Evolutionary conservation across 371 early-diverging fungal species (phyloP).

Genomic region (Syncephalis plumigaleata): DNA sequence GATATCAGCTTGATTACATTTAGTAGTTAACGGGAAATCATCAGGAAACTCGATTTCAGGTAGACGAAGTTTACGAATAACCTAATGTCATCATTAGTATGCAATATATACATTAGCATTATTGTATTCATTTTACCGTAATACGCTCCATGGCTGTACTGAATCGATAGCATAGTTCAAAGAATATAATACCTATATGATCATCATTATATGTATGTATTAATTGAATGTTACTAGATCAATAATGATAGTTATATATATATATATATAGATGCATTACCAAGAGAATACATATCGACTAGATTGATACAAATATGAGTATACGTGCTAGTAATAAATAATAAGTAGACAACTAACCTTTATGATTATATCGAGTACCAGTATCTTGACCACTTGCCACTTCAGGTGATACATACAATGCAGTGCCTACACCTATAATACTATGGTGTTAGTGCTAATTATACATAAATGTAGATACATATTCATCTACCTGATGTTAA

Average conservation of each 20-base stretch:
- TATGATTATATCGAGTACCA: conserved; percentile 32
- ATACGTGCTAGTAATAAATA: too few relatives aligned
- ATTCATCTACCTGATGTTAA: conserved; percentile 5
- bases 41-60: conserved; percentile 53
- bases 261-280: conserved; percentile 52
- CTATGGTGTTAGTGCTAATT: too few relatives aligned
- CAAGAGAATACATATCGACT: conserved; percentile 8
- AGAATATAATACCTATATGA: conserved; percentile 42
- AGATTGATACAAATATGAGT: too few relatives aligned
- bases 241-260: conserved; percentile 14
- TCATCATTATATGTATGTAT: too few relatives aligned
- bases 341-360: too few relatives aligned
- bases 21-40: conserved; percentile 42
- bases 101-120: neutral
- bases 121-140: conserved; percentile 8
- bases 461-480: neutral
- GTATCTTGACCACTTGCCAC: conserved; percentile 23
- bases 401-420: conserved; percentile 87
- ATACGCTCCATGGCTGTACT: conserved; percentile 61
- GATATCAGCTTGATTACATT: conserved; percentile 43
- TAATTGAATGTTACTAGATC: neutral
- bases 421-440: conserved; percentile 76
- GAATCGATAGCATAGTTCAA: conserved; percentile 54
- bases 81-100: conserved; percentile 2
- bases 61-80: conserved; percentile 37